Conservation (phyloP, 2,329 filamentous ascomycete species). For the Fusarium graminum region DNA sequence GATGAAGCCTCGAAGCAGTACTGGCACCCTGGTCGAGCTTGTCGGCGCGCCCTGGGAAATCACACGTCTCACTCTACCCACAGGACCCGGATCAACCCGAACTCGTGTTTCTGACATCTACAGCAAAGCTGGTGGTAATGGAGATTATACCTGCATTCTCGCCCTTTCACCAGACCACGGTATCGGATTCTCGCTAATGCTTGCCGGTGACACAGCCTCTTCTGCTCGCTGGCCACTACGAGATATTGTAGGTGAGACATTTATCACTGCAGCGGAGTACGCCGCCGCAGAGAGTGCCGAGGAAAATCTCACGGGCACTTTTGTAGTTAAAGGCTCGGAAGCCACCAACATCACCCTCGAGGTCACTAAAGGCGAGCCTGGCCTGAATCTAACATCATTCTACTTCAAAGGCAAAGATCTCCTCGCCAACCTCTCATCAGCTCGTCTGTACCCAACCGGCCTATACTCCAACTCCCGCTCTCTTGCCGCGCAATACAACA, state of each 20-base stretch:
- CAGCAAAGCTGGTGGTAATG: conserved; percentile 31
- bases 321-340: conserved; percentile 6
- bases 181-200: conserved; percentile 46
- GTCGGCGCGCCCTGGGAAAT: conserved; percentile 46
- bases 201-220: conserved; percentile 43
- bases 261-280: conserved; percentile 40
- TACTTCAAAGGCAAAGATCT: background rate
- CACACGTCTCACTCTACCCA: conserved; percentile 29
- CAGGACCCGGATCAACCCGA: conserved; percentile 42
- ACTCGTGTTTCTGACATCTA: conserved; percentile 41
- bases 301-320: conserved; percentile 35
- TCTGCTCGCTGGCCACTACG: conserved; percentile 34
- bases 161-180: conserved; percentile 39
- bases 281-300: conserved; percentile 40
- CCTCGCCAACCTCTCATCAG: background rate
- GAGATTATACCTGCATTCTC: conserved; percentile 22
- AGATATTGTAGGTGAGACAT: conserved; percentile 29
- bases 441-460: conserved; percentile 4
- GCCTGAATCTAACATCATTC: conserved; percentile 18
- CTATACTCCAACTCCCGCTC: conserved; percentile 6
- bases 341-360: conserved; percentile 39
- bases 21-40: conserved; percentile 32
- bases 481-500: background rate
- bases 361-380: conserved; percentile 32
- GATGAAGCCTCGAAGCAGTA: conserved; percentile 44